These are phyloP conservation scores for Mycena sp. DNA, from an alignment of 1,284 basidiomycete species.

Conservation along the genomic window DNA sequence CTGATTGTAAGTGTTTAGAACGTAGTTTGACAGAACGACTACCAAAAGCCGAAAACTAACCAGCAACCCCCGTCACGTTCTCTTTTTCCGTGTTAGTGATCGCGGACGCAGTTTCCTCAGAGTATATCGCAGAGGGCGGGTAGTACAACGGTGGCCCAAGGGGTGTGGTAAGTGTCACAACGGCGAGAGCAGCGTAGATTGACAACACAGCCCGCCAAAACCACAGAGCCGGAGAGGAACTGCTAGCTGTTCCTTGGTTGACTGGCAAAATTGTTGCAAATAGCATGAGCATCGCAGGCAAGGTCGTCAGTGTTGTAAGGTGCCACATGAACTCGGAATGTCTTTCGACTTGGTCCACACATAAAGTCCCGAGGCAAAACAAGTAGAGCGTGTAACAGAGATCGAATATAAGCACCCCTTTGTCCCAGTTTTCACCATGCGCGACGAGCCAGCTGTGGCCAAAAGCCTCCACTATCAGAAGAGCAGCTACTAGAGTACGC, in stretches of 20 bases:
- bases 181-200: constrained; percentile 41
- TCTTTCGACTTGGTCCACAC: constrained; percentile 68
- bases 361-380: constrained; percentile 58
- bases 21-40: constrained; percentile 66
- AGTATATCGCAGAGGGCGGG: constrained; percentile 76
- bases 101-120: constrained; percentile 60
- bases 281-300: not conserved
- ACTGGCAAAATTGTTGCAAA: constrained; percentile 8
- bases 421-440: not conserved
- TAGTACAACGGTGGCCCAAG: constrained; percentile 79
- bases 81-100: not conserved
- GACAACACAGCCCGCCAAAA: not conserved
- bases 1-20: constrained; percentile 41
- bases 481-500: not conserved
- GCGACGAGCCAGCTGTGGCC: not conserved
- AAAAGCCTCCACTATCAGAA: not conserved
- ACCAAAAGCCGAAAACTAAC: constrained; percentile 42
- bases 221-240: not conserved
- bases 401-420: constrained; percentile 37
- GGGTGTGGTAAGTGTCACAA: constrained; percentile 61
- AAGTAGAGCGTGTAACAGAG: constrained; percentile 69
- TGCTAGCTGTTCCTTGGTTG: not conserved
- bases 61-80: constrained; percentile 1
- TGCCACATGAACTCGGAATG: constrained; percentile 68
- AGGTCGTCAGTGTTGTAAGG: constrained; percentile 45